phyloP scores from a whole-genome alignment of 148 eudicot species.

The Rhododendron molle region DNA sequence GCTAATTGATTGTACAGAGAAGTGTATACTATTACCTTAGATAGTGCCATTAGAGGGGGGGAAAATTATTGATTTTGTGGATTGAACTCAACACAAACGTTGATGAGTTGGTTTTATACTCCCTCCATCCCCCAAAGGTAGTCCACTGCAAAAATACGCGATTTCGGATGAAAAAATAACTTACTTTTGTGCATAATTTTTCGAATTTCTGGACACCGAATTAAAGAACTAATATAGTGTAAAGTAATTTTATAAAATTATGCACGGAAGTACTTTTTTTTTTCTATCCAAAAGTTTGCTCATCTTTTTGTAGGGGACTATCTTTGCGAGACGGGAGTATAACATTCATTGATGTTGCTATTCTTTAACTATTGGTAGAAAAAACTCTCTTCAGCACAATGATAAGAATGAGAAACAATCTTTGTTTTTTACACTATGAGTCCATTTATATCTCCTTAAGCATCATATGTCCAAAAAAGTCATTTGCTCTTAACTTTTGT shows the following conservation, averaged over 20 bases:
- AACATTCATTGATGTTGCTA: not conserved
- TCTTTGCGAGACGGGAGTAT: not conserved
- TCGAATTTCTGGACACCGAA: not conserved
- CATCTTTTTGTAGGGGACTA: not conserved
- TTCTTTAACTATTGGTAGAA: not conserved
- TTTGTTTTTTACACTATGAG: not conserved
- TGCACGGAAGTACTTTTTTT: not conserved
- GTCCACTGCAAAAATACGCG: not conserved
- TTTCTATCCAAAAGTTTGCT: not conserved
- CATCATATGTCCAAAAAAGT: not conserved
- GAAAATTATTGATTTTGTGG: not conserved
- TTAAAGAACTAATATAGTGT: not conserved
- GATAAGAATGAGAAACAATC: not conserved
- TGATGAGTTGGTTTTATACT: not conserved
- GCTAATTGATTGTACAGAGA: not conserved
- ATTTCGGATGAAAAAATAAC: not conserved
- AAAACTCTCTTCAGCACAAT: not conserved
- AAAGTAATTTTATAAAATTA: not conserved
- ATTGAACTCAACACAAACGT: not conserved
- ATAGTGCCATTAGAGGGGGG: not conserved
- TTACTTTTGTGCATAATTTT: not conserved
- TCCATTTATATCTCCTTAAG: not conserved
- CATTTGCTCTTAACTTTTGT: constrained; percentile 2
- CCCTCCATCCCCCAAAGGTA: not conserved
- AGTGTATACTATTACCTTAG: not conserved